Evolutionary conservation across 2,329 filamentous ascomycete species (phyloP), one percentile per base, ranked within the genome.

Genomic region (Cercospora brassicicola): DNA sequence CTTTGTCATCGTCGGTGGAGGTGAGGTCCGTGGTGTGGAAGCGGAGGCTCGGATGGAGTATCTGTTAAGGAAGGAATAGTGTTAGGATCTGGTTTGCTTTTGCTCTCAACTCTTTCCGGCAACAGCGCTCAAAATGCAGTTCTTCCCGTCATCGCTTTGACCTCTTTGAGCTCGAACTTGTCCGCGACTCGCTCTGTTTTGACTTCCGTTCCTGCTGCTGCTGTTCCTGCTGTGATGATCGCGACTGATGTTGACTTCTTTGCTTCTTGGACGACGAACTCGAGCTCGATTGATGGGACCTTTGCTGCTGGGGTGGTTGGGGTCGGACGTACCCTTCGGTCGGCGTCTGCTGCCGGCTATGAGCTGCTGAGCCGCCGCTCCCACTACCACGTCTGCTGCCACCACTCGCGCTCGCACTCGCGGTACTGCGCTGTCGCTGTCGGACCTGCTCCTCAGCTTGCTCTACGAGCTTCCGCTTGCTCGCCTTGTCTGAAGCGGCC

Each of bases 401-500:
- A 10, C 59, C 66, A 39, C 62, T 64, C 9, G 42, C 53, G 31
- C 67, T 67, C 26, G 61, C 56, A 57, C 65, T 67, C 33, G 68
- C 70, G 15, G 72, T 65, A 57, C 73, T 75, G 13, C 65, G 67
- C 5, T 70, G 69, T 48, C 75, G 69, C 33, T 71, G 42, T 15
- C 77, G 59, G 9, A 53, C 67, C 36, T 74, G 65, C 60, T 75
- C 72, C 67, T 79, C 77, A 3, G 78, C 78, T 62, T 73, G 70
- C 62, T 79, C 76, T 3, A 78, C 69, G 8, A 71, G 69, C 18
- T 72, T 68, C 1, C 78, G 73, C 65, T 79, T 79, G 51, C 71
- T 73, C 18, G 77, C 76, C 71, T 79, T 79, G 28, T 78, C 75
- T 4, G 72, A 73, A 2, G 72, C 70, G 26, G 70, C 65, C 26